phyloP scores from a whole-genome alignment of 352 stramenopile species.

The Phytopythium delawarense region DNA sequence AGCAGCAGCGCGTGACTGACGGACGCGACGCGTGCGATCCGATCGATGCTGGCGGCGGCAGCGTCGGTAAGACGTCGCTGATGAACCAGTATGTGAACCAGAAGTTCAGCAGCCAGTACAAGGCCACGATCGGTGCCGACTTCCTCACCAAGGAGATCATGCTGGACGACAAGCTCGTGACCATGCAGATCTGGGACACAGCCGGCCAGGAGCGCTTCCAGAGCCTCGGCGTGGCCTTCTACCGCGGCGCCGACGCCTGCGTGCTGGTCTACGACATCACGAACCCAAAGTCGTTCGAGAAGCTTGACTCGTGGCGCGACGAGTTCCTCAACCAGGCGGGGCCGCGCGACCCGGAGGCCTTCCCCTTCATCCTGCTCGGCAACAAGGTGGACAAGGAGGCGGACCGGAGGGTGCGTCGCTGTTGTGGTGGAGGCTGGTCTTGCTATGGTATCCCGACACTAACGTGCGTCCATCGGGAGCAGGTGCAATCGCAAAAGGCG shows the following conservation, averaged over 20 bases:
- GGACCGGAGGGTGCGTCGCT: conserved; percentile 54
- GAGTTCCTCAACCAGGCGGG: conserved; percentile 95
- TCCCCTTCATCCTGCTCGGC: conserved; percentile 97
- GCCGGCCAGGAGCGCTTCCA: conserved; percentile 99
- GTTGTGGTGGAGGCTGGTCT: background rate
- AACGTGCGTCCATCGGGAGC: background rate
- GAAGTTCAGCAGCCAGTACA: conserved; percentile 99
- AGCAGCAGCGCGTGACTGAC: background rate
- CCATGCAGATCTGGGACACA: conserved; percentile 99
- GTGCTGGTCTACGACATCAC: conserved; percentile 99
- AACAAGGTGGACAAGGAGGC: conserved; percentile 98
- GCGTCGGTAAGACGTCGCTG: conserved; percentile 98
- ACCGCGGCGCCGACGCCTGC: conserved; percentile 97
- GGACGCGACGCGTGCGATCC: background rate
- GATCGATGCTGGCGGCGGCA: conserved; percentile 17
- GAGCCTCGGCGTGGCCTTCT: conserved; percentile 97
- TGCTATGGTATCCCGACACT: too few species aligned
- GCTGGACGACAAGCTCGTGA: conserved; percentile 95
- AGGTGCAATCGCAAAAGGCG: conserved; percentile 84
- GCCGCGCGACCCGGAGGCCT: conserved; percentile 88
- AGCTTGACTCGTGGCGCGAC: conserved; percentile 96
- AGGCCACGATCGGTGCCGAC: conserved; percentile 98
- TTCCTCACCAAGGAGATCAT: conserved; percentile 98
- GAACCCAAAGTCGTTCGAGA: conserved; percentile 97
- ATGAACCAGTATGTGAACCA: conserved; percentile 99